A percentile compares a stretch with the other conserved stretches of the same genome.
phyloP scores from a whole-genome alignment of 345 rosid genomes.

The Eucalyptus curtisii region DNA sequence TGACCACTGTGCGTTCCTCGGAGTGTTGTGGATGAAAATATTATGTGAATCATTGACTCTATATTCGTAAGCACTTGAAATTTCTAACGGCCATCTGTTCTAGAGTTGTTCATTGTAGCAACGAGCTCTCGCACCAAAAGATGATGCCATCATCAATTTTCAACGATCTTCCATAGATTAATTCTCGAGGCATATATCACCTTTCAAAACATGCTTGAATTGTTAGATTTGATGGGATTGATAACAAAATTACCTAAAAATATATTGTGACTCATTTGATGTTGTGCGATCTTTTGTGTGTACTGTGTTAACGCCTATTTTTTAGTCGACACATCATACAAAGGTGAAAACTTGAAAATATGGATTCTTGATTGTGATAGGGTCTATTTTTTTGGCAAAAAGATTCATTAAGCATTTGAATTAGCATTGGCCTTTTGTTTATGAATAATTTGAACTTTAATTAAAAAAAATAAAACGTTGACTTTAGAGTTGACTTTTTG shows the following conservation, averaged over 20 bases:
- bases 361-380: too few relatives aligned
- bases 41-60: neutral
- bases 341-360: too few relatives aligned
- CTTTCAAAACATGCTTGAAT: neutral
- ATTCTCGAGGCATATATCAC: neutral
- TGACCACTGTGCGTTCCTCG: neutral
- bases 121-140: neutral
- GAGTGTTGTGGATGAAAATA: neutral
- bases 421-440: too few relatives aligned
- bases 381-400: too few relatives aligned
- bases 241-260: neutral
- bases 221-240: neutral
- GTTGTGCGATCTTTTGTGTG: neutral
- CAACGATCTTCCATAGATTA: neutral
- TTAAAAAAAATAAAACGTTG: too few relatives aligned
- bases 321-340: too few relatives aligned
- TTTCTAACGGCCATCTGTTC: neutral
- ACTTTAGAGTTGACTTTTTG: too few relatives aligned
- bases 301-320: rapidly evolving
- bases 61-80: neutral
- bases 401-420: too few relatives aligned
- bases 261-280: neutral
- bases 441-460: too few relatives aligned
- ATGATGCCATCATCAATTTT: neutral
- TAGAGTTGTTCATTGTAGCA: neutral